These are phyloP conservation scores for Penicillium sp. DNA, from an alignment of 2,329 filamentous ascomycete genomes.

Conservation along the genomic window DNA sequence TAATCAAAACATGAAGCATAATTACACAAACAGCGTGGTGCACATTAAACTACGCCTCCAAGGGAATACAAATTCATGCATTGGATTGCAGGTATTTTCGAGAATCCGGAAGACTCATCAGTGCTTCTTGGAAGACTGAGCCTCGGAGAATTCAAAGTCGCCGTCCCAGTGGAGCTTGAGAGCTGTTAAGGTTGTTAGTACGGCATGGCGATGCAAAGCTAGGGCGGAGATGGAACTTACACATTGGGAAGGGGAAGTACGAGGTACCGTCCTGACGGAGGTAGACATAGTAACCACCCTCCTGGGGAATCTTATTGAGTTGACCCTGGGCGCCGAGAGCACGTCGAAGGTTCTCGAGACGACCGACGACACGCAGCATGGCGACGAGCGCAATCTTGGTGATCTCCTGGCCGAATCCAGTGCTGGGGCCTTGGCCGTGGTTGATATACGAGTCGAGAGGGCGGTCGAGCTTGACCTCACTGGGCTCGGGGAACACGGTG, in stretches of 20 bases:
- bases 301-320: slow-evolving; percentile 65
- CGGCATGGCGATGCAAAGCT: neutral
- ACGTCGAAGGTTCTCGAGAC: slow-evolving; percentile 62
- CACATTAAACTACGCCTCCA: slow-evolving; percentile 13
- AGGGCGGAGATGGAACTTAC: slow-evolving; percentile 31
- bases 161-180: slow-evolving; percentile 52
- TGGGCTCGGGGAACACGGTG: slow-evolving; percentile 63
- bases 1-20: slow-evolving; percentile 21
- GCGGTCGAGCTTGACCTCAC: slow-evolving; percentile 64
- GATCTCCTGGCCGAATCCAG: slow-evolving; percentile 64
- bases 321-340: slow-evolving; percentile 67
- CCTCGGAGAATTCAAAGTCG: slow-evolving; percentile 29
- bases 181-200: slow-evolving; percentile 34
- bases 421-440: slow-evolving; percentile 65
- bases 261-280: slow-evolving; percentile 68
- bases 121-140: slow-evolving; percentile 17
- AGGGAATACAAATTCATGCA: neutral
- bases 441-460: slow-evolving; percentile 67
- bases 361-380: slow-evolving; percentile 69
- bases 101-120: slow-evolving; percentile 1
- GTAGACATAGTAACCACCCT: slow-evolving; percentile 63
- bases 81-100: neutral
- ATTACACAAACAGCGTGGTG: slow-evolving; percentile 11
- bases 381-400: slow-evolving; percentile 66
- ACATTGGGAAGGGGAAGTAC: slow-evolving; percentile 56